Evolutionary conservation across 495 filamentous ascomycete genomes (phyloP), one percentile per base, ranked within the genome.

Genomic region (Letharia lupina): DNA sequence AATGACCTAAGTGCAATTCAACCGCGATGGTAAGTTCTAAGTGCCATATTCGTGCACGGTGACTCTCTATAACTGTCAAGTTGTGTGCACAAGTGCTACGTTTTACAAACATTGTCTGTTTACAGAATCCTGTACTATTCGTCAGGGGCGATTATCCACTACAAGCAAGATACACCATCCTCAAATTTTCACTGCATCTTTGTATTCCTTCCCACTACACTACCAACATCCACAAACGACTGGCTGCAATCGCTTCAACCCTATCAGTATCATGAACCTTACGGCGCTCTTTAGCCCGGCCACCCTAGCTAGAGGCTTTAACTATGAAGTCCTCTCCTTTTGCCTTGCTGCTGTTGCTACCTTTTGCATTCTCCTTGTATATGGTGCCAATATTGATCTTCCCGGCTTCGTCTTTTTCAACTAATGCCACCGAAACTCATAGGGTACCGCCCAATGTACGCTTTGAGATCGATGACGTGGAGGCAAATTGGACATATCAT

Each of bases 401-500:
- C 59, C 63, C 40, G 16, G 28, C 10, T 31, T 28, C 35, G 23
- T 33, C 42, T 20, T n/a, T 39, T 60, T 59, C 28, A 60, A 67
- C 58, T 61, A 37, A 58, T 28, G 54, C 63, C 15, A 23, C 20
- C 20, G 28, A 64, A 15, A 54, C 15, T 31, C 18, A 58, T 60
- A 80, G 78, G 79, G 75, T 85, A 57, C 84, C 85, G 7, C 83
- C 85, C 23, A 88, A 88, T 67, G 83, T 86, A 67, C 81, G 77
- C 44, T 89, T 89, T 68, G 79, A 83, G 72, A 75, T 89, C 44
- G 84, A 86, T 70, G 83, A 89, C 70, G 81, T 83, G 48, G 84
- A 88, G 72, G 73, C 77, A 15, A 77, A 79, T 28, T 89, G 85
- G 86, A 75, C 77, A 3, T 80, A 79, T 59, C 64, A 73, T 15